Conservation (phyloP, 192 early-diverging fungal genomes). For the Podochytrium sp. region DNA sequence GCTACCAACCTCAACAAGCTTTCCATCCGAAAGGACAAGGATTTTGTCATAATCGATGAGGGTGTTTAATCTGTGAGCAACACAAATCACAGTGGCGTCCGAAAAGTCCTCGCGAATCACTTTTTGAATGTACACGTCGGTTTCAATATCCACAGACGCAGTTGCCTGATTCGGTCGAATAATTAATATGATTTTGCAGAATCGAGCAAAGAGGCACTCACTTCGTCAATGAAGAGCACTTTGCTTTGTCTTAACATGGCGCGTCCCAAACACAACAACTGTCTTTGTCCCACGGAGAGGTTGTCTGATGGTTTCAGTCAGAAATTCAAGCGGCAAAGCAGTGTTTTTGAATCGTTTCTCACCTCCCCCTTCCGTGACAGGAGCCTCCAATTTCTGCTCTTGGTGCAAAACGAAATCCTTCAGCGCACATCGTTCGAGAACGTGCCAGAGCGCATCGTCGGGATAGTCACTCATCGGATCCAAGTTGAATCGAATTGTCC, state of each 20-base stretch:
- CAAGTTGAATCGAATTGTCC: slow-evolving; percentile 72
- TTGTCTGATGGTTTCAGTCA: too few relatives aligned
- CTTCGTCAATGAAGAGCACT: slow-evolving; percentile 42
- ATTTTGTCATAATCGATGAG: slow-evolving; percentile 53
- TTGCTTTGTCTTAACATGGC: slow-evolving; percentile 37
- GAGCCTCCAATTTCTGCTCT: slow-evolving; percentile 69
- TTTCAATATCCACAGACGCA: slow-evolving; percentile 83
- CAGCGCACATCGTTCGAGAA: slow-evolving; percentile 68
- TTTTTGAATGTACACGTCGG: slow-evolving; percentile 82
- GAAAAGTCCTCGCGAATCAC: slow-evolving; percentile 79
- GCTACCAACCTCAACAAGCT: slow-evolving; percentile 62
- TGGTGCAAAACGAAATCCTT: slow-evolving; percentile 63
- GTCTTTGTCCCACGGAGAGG: slow-evolving; percentile 73
- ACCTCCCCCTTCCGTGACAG: slow-evolving; percentile 71
- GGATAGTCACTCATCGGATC: slow-evolving; percentile 55
- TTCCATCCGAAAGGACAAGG: slow-evolving; percentile 46
- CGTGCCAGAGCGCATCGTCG: slow-evolving; percentile 72
- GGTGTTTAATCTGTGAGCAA: slow-evolving; percentile 43
- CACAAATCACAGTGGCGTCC: slow-evolving; percentile 55
- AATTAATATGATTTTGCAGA: slow-evolving; percentile 10
- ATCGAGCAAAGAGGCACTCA: slow-evolving; percentile 21
- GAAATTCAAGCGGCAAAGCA: too few relatives aligned
- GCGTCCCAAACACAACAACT: slow-evolving; percentile 56
- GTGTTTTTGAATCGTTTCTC: too few relatives aligned
- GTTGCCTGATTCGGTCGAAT: slow-evolving; percentile 72